Conservation (phyloP, 768 basidiomycete species). For the Rhodotorula diobovata region DNA sequence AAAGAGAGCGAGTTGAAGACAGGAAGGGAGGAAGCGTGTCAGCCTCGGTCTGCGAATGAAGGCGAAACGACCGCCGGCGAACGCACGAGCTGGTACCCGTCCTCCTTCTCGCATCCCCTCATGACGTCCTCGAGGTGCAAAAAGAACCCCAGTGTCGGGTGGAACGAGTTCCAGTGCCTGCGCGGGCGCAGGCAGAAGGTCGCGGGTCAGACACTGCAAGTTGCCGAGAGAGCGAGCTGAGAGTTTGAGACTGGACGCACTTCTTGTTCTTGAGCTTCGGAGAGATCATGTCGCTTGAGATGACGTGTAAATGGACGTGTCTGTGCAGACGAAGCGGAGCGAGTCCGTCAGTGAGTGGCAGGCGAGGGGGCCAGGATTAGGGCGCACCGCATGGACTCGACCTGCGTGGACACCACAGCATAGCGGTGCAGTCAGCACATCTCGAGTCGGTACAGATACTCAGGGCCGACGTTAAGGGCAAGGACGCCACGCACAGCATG, state of each 20-base stretch:
- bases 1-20: too few relatives aligned
- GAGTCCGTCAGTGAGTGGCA: too few relatives aligned
- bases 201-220: neutral
- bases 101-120: slow-evolving; percentile 24
- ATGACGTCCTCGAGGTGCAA: slow-evolving; percentile 44
- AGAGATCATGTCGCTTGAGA: slow-evolving; percentile 47
- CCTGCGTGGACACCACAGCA: neutral
- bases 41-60: too few relatives aligned
- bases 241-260: slow-evolving; percentile 37
- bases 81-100: slow-evolving; percentile 4
- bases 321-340: neutral
- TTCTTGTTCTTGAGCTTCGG: slow-evolving; percentile 48
- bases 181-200: too few relatives aligned
- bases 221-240: neutral
- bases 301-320: slow-evolving; percentile 46
- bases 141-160: slow-evolving; percentile 48
- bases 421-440: neutral
- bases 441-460: too few relatives aligned
- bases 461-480: neutral
- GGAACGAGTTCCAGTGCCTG: slow-evolving; percentile 47
- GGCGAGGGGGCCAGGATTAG: too few relatives aligned
- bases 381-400: slow-evolving; percentile 48
- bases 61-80: neutral
- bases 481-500: slow-evolving; percentile 40
- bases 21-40: neutral